Evolutionary conservation across 2,329 filamentous ascomycete genomes (phyloP), one percentile per base, ranked within the genome.

Genomic region (Pyrenophora seminiperda): DNA sequence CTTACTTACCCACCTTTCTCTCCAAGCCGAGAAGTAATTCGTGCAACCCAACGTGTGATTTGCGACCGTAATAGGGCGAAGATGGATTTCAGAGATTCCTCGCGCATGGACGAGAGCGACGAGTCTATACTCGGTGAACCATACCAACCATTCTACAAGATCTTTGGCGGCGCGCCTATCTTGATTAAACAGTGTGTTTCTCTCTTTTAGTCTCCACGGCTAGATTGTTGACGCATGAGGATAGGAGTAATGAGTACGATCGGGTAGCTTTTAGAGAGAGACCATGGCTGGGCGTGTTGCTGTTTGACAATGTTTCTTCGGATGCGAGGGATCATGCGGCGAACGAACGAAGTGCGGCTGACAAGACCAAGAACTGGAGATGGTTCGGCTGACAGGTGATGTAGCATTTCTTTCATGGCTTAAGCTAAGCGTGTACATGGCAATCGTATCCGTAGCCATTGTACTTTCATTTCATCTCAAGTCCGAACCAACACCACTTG

Each of bases 391-490:
- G 34, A 66, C n/a, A 1, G 13, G n/a, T 2, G 4, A 0, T 15
- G 17, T 47, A 78, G 75, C 84, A 0, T 97, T 97, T 68, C 86
- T 97, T 20, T 94, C 93, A 2, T 97, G 94, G 82, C 84, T 97
- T 15, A 86, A 92, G 3, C 82, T 97, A 2, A 87, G 89, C 24
- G 84, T 96, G 62, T 96, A 96, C 76, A 92, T 97, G 83, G 86
- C 91, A 58, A 80, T 99, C 42, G 91, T 97, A 7, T 85, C 90
- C 20, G 83, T 96, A 24, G 93, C 94, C 41, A 96, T 99, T 60
- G 86, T 96, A 7, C 81, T 97, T 41, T 96, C 90, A 11, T 99
- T 99, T 72, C 93, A 99, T 68, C 81, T 99, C 41, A 92, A 91
- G 67, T 79, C 79, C 14, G 75, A 86, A 62, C 90, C 94, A 14